Evolutionary conservation across 768 basidiomycete species (phyloP), one percentile per base, ranked within the genome.

Genomic region (Hericium rajendrae): DNA sequence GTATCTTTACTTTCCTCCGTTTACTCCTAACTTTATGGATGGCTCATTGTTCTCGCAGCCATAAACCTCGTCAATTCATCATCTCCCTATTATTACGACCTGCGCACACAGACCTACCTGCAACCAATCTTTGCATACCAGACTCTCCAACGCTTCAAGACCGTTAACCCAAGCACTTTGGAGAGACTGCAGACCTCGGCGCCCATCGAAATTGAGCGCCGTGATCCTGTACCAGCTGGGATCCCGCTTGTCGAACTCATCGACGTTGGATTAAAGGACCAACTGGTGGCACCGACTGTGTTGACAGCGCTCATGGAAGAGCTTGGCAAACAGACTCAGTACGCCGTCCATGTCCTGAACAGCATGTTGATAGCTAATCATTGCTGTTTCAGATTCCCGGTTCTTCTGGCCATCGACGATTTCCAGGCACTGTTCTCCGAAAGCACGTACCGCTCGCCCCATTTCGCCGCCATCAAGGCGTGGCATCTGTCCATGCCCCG

Each of bases 391-490:
- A 93, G 91, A 48, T 73, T 76, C 64, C 91, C 91, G 0, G 86
- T 95, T 2, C 67, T 97, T 6, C 72, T 94, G 32, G 93, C 92
- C 0, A 75, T 94, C 1, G 94, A 97, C 62, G 93, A 95, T 63
- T 83, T 91, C 68, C 94, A 95, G 68, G 78, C 90, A 0, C 69
- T 97, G 24, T 92, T 89, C 65, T 74, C 79, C 66, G 72, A 74
- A 49, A 73, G 71, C 48, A 81, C 86, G 26, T 94, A 94, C 71
- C 80, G 83, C 24, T 84, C 90, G 57, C 87, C 88, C 12, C 82
- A 84, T 46, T 91, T 84, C 70, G 73, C 74, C 6, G 65, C 73
- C 10, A 82, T 95, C 55, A 80, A 84, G 57, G 75, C 90, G 0
- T 88, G 86, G 63, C 87, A 94, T 63, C 74, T 97, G 6, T 85